Evolutionary conservation across 768 basidiomycete genomes (phyloP), one percentile per base, ranked within the genome.

Genomic region (Boletus rubropictus): DNA sequence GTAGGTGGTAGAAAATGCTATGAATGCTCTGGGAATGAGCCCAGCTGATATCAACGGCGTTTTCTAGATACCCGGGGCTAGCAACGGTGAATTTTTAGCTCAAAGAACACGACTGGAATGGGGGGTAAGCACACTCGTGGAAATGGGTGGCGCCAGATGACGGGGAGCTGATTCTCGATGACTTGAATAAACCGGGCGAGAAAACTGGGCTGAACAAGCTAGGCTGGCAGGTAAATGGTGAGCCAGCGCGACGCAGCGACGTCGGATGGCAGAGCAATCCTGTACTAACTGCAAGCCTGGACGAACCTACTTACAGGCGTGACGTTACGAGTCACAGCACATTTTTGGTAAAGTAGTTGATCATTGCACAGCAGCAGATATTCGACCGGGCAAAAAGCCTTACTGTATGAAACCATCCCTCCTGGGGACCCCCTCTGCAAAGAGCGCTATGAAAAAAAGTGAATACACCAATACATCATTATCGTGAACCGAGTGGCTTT

Each of bases 291-390:
- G 45, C 53, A 54, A 48, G 58, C 50, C 52, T 43, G 53, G 49
- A 63, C 60, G 65, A 66, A 66, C 65, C 59, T 66, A 66, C 65
- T 66, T 68, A 65, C 61, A 36, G 27, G 53, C 52, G 65, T 66
- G 65, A 66, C 67, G 65, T 67, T 61, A 57, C 63, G 15, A n/a
- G 65, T 66, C 65, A 66, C 65, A 49, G 42, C 41, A 55, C 65
- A 29, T 44, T 63, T 61, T 57, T 51, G 49, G 60, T 63, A 61
- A 61, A 49, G 61, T 63, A 61, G 60, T 63, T 61, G 60, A 61
- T 61, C 60, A 61, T 63, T 61, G 59, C 50, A 44, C n/a, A 3
- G n/a, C 28, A 17, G 29, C 32, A 29, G 27, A 51, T 52, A n/a
- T n/a, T n/a, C n/a, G n/a, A n/a, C n/a, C n/a, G n/a, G n/a, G n/a